phyloP scores from a whole-genome alignment of 257 asterid genomes.

The Handroanthus guayacan region DNA sequence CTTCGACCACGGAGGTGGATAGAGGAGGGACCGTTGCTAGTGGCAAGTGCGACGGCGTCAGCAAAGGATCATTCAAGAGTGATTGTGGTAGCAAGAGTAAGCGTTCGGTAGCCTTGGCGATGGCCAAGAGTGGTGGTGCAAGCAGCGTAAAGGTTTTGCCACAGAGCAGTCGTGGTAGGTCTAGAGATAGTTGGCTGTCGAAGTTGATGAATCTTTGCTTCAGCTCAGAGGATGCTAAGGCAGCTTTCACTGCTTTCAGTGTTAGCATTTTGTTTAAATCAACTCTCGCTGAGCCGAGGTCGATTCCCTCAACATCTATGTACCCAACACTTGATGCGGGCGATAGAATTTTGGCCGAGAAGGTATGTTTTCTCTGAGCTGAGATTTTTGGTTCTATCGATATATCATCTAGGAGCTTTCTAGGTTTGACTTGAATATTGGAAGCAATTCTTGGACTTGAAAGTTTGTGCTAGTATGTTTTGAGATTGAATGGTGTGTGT shows the following conservation, averaged over 20 bases:
- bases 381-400: constrained; percentile 12
- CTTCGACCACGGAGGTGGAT: constrained; percentile 56
- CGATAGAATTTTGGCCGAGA: constrained; percentile 91
- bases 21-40: constrained; percentile 57
- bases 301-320: constrained; percentile 95
- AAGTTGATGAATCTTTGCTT: constrained; percentile 64
- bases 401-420: not conserved
- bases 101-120: constrained; percentile 58
- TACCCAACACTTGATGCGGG: constrained; percentile 93
- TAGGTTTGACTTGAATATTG: constrained; percentile 17
- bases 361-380: constrained; percentile 41
- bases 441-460: constrained; percentile 3
- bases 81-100: constrained; percentile 31
- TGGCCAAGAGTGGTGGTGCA: constrained; percentile 43
- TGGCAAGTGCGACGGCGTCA: not conserved
- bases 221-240: constrained; percentile 80
- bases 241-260: constrained; percentile 88
- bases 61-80: constrained; percentile 32
- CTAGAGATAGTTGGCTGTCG: constrained; percentile 62
- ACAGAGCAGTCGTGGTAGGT: constrained; percentile 28
- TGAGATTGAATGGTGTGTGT: not conserved
- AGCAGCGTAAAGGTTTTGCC: constrained; percentile 39
- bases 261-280: constrained; percentile 82
- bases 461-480: not conserved
- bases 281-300: constrained; percentile 92